phyloP scores from a whole-genome alignment of 2,329 filamentous ascomycete genomes.

The Aciculosporium take region DNA sequence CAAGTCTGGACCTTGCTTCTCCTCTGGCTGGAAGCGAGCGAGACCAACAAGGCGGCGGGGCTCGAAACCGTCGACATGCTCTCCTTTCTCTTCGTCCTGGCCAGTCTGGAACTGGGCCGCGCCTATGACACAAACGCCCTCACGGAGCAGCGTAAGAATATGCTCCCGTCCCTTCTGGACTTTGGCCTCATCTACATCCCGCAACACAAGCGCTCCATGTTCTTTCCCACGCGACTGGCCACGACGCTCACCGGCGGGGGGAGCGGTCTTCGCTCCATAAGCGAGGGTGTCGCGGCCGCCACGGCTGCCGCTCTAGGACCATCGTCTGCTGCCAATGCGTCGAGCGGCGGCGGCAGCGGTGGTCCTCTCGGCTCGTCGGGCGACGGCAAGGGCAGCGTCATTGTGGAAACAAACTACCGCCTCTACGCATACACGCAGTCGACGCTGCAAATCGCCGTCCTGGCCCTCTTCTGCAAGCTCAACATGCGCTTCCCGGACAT shows the following conservation, averaged over 20 bases:
- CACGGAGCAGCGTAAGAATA: conserved; percentile 66
- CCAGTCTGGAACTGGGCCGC: conserved; percentile 79
- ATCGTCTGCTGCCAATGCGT: conserved; percentile 14
- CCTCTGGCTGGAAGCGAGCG: conserved; percentile 78
- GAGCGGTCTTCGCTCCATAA: conserved; percentile 56
- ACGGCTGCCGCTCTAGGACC: conserved; percentile 29
- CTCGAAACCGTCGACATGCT: conserved; percentile 90
- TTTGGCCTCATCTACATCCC: conserved; percentile 81
- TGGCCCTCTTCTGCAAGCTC: conserved; percentile 77
- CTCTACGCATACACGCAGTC: conserved; percentile 94
- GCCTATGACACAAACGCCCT: conserved; percentile 81
- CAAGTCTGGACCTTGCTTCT: conserved; percentile 94
- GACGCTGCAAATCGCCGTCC: conserved; percentile 83
- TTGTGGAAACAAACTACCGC: conserved; percentile 95
- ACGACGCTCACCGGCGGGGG: conserved; percentile 82
- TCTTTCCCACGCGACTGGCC: conserved; percentile 85
- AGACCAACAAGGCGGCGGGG: conserved; percentile 39
- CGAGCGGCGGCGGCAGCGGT: conserved; percentile 10
- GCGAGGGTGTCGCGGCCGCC: conserved; percentile 54
- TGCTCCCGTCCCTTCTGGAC: conserved; percentile 80
- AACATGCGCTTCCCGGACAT: conserved; percentile 89
- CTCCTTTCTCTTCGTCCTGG: conserved; percentile 89
- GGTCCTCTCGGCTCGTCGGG: conserved; percentile 17
- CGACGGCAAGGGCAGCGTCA: conserved; percentile 64
- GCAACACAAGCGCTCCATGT: conserved; percentile 41